Evolutionary conservation across 257 asterid species (phyloP), one percentile per base, ranked within the genome.

Genomic region (Schizonepeta tenuifolia): DNA sequence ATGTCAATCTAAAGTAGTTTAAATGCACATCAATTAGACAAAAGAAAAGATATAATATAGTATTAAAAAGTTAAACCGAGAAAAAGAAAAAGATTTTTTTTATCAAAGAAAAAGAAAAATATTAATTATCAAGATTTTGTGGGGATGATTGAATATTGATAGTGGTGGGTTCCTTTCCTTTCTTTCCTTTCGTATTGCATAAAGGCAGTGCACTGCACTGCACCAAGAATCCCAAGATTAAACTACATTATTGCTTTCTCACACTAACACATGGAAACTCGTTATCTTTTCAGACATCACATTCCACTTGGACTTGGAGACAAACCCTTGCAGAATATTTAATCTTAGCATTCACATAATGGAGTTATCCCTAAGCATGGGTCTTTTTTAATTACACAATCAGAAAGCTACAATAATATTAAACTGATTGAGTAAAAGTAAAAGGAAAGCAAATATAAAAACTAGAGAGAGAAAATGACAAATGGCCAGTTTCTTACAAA

Each of bases 401-500:
- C 57, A 74, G 20, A 59, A 31, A 63, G 65, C 57, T 50, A 46
- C 62, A 24, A 24, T 56, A 24, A 56, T 56, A 47, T 59, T 59
- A 20, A 58, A 7, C 36, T 28, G 43, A 56, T 31, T 51, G 28
- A 28, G 7, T 24, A 10, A 33, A 65, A 26, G 35, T 17, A 57
- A n/a, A 4, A 64, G 26, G n/a, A 20, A 36, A 40, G 17, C 41
- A 8, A 31, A 63, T 9, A 59, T 51, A 36, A 77, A 60, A 69
- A 28, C 44, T 54, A 51, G 76, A 58, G 60, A 69, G 35, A 73
- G 61, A 59, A 83, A 73, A 65, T 62, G 77, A 81, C 83, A 79
- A 81, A 75, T 57, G 79, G 88, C 87, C 82, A 31, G 79, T 77
- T 81, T 79, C 84, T 74, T 80, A 76, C 63, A 69, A 75, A 41